phyloP scores from a whole-genome alignment of 345 rosid species.

The Cardamine resedifolia region DNA sequence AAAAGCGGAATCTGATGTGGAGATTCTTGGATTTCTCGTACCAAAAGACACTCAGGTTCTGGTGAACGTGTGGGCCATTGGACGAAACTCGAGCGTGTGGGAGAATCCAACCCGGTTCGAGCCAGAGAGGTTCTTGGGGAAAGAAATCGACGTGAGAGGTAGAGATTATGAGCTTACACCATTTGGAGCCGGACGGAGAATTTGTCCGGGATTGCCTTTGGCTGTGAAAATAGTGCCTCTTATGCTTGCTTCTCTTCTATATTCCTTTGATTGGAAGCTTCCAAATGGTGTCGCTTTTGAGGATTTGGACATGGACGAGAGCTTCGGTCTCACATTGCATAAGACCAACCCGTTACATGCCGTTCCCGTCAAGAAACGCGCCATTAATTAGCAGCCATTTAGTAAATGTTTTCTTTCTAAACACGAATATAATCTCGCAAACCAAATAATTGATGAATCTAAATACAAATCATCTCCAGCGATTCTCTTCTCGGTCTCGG shows the following conservation, averaged over 20 bases:
- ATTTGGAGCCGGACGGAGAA: constrained; percentile 38
- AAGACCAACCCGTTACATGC: constrained; percentile 42
- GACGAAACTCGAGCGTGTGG: constrained; percentile 26
- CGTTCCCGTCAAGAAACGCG: constrained; percentile 21
- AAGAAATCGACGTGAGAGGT: constrained; percentile 15
- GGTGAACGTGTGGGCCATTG: constrained; percentile 26
- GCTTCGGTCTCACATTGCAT: constrained; percentile 31
- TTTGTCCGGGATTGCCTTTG: constrained; percentile 42
- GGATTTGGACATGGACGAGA: constrained; percentile 48
- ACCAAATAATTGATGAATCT: not conserved
- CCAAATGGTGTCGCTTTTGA: constrained; percentile 30
- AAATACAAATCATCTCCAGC: not conserved
- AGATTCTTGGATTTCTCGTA: constrained; percentile 17
- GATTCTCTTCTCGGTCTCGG: not conserved
- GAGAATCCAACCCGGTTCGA: constrained; percentile 7
- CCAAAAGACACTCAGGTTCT: constrained; percentile 3
- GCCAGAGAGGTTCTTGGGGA: constrained; percentile 22
- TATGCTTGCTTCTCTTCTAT: constrained; percentile 47
- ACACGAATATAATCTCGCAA: not conserved
- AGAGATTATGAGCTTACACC: constrained; percentile 21
- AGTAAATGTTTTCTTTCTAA: not conserved
- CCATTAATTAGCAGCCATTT: constrained; percentile 9
- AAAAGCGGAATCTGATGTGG: constrained; percentile 20
- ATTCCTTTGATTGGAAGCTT: constrained; percentile 50
- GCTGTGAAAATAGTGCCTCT: constrained; percentile 40